Conservation (phyloP, 2,329 filamentous ascomycete genomes). For the Diaporthe citriasiana region DNA sequence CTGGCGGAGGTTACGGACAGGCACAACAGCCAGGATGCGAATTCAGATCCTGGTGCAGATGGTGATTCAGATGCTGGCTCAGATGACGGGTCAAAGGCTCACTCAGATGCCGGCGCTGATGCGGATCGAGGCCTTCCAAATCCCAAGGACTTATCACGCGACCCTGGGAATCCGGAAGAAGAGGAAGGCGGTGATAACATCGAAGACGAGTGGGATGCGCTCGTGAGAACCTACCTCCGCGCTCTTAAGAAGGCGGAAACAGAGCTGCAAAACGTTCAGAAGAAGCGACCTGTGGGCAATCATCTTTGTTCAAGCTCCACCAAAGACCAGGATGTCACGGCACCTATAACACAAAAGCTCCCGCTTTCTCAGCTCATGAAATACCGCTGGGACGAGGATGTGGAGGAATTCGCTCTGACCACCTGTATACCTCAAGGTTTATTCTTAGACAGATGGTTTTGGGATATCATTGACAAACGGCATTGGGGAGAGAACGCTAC, state of each 20-base stretch:
- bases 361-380: conserved; percentile 15
- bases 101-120: too few species aligned
- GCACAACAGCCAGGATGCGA: background rate
- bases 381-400: conserved; percentile 5
- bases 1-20: background rate
- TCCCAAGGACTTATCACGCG: background rate
- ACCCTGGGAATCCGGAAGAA: background rate
- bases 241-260: background rate
- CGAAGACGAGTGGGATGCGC: background rate
- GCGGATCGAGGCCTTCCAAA: too few species aligned
- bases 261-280: background rate
- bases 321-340: background rate
- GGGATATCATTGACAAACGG: background rate
- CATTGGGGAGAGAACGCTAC: background rate
- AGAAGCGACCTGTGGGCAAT: background rate
- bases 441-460: background rate
- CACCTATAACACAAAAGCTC: background rate
- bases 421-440: background rate
- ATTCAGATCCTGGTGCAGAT: background rate
- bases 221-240: background rate
- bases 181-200: background rate
- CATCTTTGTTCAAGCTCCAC: background rate
- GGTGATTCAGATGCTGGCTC: background rate
- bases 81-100: background rate
- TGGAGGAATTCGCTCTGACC: background rate